Conservation (phyloP, 2,329 filamentous ascomycete genomes). For the Parafenestella ontariensis region DNA sequence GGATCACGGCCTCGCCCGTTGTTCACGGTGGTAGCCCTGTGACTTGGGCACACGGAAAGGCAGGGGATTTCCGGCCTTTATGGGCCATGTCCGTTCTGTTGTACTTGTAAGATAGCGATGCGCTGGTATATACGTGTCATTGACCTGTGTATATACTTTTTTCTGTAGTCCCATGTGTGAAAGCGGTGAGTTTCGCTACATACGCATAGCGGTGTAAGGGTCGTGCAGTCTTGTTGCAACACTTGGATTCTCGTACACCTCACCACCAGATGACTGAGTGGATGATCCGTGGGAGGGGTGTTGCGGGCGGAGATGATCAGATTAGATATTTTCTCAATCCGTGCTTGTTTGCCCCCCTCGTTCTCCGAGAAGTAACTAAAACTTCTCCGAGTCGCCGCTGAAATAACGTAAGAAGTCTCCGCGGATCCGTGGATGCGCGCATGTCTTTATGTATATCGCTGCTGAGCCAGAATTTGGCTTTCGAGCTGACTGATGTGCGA, state of each 20-base stretch:
- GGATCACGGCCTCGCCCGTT: constrained; percentile 9
- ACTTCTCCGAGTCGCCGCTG: constrained; percentile 25
- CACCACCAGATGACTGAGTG: not conserved
- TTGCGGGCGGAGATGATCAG: constrained; percentile 34
- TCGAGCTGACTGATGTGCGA: too few species aligned
- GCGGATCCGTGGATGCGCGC: too few species aligned
- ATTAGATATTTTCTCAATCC: constrained; percentile 33
- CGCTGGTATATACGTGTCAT: constrained; percentile 2
- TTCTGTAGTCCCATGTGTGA: not conserved
- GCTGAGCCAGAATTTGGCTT: not conserved
- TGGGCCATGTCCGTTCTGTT: constrained; percentile 9
- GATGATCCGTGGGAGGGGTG: not conserved
- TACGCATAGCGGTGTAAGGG: not conserved
- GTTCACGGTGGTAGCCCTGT: constrained; percentile 7
- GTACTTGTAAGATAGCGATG: constrained; percentile 27
- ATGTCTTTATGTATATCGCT: not conserved
- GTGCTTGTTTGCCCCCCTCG: constrained; percentile 21
- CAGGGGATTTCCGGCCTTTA: constrained; percentile 12
- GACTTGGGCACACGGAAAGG: constrained; percentile 8
- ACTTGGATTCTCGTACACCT: not conserved
- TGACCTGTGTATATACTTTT: not conserved
- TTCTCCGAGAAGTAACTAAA: constrained; percentile 10
- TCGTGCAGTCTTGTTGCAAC: not conserved
- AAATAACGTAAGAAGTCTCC: constrained; percentile 18
- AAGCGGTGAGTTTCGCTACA: not conserved